Conservation (phyloP, 805 yeast genomes). For the Candida odintsovae region DNA sequence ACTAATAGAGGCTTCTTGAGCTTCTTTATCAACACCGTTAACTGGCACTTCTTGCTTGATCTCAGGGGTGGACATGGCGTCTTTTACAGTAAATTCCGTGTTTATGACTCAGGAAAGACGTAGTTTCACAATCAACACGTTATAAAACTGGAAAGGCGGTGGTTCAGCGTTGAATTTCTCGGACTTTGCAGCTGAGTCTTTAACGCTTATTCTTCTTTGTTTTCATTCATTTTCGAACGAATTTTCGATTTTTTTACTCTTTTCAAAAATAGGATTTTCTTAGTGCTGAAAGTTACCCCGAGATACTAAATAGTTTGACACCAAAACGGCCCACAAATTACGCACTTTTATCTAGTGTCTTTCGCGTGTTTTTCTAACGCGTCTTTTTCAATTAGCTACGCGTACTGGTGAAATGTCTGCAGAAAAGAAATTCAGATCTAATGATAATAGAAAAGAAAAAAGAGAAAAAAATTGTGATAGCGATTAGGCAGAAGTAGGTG, state of each 20-base stretch:
- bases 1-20: not conserved
- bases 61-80: slow-evolving; percentile 5
- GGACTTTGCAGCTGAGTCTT: not conserved
- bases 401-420: not conserved
- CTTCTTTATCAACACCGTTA: not conserved
- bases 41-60: not conserved
- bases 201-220: not conserved
- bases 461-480: too few relatives aligned
- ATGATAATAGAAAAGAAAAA: too few relatives aligned
- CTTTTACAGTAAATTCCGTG: not conserved
- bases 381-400: not conserved
- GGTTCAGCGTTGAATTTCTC: not conserved
- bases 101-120: not conserved
- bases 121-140: not conserved
- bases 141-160: not conserved
- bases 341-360: not conserved
- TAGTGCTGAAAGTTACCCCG: slow-evolving; percentile 14
- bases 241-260: not conserved
- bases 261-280: not conserved
- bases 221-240: not conserved
- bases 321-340: not conserved
- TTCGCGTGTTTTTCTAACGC: not conserved
- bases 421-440: too few relatives aligned
- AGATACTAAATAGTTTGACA: not conserved
- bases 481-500: not conserved